phyloP scores from a whole-genome alignment of 495 filamentous ascomycete species.

The Penicillium crystallinum region DNA sequence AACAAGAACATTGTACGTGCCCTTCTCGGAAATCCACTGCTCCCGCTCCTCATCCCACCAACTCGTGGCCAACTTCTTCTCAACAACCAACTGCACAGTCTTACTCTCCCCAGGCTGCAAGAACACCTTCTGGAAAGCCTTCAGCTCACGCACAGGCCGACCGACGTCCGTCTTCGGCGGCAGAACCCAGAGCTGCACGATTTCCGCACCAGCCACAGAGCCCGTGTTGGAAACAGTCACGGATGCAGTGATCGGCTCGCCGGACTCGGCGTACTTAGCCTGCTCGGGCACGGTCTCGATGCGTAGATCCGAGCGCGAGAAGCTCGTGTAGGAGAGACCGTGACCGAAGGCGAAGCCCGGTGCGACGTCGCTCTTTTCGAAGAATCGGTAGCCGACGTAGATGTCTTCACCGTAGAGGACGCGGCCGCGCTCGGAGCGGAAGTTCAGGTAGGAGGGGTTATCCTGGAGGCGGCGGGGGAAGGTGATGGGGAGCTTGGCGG shows the following conservation, averaged over 20 bases:
- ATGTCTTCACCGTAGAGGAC: conserved; percentile 77
- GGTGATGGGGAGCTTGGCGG: conserved; percentile 52
- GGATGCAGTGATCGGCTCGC: conserved; percentile 52
- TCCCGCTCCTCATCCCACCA: conserved; percentile 71
- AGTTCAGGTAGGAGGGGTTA: conserved; percentile 73
- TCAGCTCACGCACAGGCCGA: conserved; percentile 71
- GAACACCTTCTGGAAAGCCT: conserved; percentile 73
- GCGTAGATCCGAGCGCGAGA: conserved; percentile 59
- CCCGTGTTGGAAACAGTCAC: conserved; percentile 69
- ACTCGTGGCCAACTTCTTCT: conserved; percentile 70
- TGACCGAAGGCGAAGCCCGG: conserved; percentile 79
- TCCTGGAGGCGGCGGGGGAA: conserved; percentile 65
- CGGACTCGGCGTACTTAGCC: conserved; percentile 24
- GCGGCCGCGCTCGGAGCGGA: conserved; percentile 69
- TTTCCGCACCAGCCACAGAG: conserved; percentile 60
- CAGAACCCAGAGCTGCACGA: conserved; percentile 70
- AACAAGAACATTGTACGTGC: conserved; percentile 61
- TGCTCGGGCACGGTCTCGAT: conserved; percentile 34
- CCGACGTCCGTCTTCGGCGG: conserved; percentile 51
- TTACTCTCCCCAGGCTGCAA: conserved; percentile 65
- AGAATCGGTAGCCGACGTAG: conserved; percentile 80
- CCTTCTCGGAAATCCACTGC: conserved; percentile 76
- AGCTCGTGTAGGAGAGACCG: conserved; percentile 77
- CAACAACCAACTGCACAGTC: conserved; percentile 57
- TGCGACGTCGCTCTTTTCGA: conserved; percentile 61